Evolutionary conservation across 2,329 filamentous ascomycete genomes (phyloP).

Genomic region (Fusarium mangiferae): DNA sequence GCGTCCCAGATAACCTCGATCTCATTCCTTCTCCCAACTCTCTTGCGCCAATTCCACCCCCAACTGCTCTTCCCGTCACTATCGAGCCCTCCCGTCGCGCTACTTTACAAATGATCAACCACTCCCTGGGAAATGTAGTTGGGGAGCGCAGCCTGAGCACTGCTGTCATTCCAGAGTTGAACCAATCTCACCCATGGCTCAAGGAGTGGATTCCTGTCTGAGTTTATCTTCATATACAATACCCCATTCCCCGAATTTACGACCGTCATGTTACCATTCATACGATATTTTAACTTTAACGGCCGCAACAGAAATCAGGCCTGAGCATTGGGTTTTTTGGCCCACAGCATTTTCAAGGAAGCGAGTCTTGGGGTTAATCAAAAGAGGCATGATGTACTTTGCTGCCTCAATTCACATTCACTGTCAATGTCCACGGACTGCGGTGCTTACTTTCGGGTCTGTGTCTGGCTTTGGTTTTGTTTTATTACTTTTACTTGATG

Average conservation of each 20-base stretch:
- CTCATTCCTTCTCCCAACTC: conserved; percentile 22
- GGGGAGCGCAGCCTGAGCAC: conserved; percentile 42
- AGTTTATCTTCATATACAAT: not conserved
- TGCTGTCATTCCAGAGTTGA: conserved; percentile 35
- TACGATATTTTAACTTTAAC: conserved; percentile 1
- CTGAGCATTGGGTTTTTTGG: not conserved
- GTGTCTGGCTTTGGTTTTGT: not conserved
- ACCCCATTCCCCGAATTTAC: conserved; percentile 1
- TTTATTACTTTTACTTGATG: not conserved
- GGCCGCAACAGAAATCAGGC: conserved; percentile 28
- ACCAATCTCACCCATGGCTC: conserved; percentile 39
- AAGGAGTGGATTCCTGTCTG: conserved; percentile 37
- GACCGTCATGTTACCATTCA: not conserved
- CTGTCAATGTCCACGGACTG: not conserved
- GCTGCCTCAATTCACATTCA: not conserved
- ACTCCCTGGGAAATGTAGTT: conserved; percentile 41
- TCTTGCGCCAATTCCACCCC: conserved; percentile 24
- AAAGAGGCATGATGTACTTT: not conserved
- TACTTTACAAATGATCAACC: conserved; percentile 42
- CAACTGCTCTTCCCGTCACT: conserved; percentile 11
- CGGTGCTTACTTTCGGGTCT: not conserved
- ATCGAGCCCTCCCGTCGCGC: conserved; percentile 37
- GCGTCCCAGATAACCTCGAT: conserved; percentile 33
- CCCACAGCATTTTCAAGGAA: conserved; percentile 1
- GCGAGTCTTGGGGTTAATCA: not conserved